Evolutionary conservation across 305 asterid species (phyloP).

Genomic region (Fraxinus paxiana): DNA sequence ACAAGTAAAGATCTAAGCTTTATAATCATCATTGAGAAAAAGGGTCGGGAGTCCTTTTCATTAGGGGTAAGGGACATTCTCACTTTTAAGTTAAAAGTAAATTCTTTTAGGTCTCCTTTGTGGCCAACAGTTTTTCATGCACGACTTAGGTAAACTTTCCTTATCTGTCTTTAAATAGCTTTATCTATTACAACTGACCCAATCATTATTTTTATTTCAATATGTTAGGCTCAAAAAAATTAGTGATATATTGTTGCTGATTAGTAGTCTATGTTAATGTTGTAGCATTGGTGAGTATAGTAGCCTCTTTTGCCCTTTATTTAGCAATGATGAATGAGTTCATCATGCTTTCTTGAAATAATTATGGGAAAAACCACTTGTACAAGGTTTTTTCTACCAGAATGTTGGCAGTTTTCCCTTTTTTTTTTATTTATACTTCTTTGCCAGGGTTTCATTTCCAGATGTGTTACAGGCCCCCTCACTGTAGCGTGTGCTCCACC

Average conservation of each 20-base stretch:
- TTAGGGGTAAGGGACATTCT: conserved; percentile 33
- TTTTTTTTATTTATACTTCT: no score
- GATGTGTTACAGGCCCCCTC: no score
- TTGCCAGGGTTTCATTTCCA: no score
- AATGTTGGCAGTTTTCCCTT: neutral
- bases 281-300: conserved; percentile 28
- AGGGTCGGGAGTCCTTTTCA: conserved; percentile 24
- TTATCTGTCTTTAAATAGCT: conserved; percentile 28
- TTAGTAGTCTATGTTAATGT: conserved; percentile 23
- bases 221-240: conserved; percentile 22
- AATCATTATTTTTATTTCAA: conserved; percentile 26
- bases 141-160: conserved; percentile 54
- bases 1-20: conserved; percentile 27
- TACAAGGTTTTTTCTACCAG: neutral
- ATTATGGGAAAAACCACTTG: conserved; percentile 1
- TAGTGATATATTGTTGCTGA: conserved; percentile 31
- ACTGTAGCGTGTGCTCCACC: no score
- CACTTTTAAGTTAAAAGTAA: conserved; percentile 36
- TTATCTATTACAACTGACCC: conserved; percentile 32
- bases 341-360: conserved; percentile 23
- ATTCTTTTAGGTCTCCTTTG: conserved; percentile 64
- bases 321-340: conserved; percentile 27
- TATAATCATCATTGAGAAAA: conserved; percentile 32
- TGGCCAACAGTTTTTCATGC: conserved; percentile 59
- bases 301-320: conserved; percentile 21